These are phyloP conservation scores for Pezicula rhizophila DNA, from an alignment of 2,329 filamentous ascomycete species.

Conservation along the genomic window DNA sequence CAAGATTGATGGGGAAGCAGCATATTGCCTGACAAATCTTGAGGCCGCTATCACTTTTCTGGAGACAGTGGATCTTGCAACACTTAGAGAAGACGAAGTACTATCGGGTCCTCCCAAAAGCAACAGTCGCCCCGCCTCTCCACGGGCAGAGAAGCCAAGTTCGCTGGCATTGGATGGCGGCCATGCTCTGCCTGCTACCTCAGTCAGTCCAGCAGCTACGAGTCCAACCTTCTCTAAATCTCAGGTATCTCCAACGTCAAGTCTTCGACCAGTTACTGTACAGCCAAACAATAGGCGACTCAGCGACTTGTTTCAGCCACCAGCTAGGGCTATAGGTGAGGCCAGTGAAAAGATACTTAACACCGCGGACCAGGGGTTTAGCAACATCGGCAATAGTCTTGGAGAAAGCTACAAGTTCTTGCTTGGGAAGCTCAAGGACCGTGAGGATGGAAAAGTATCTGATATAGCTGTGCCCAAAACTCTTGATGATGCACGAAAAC, in stretches of 20 bases:
- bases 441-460: constrained; percentile 43
- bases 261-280: constrained; percentile 22
- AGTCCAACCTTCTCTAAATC: constrained; percentile 30
- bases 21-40: constrained; percentile 92
- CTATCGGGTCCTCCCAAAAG: constrained; percentile 61
- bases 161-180: constrained; percentile 23
- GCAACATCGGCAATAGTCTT: constrained; percentile 84
- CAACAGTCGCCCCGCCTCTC: constrained; percentile 40
- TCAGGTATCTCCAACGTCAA: constrained; percentile 17
- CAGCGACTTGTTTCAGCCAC: constrained; percentile 80
- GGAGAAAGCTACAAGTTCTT: constrained; percentile 93
- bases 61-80: constrained; percentile 90
- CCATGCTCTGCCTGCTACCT: constrained; percentile 13
- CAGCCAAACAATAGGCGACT: constrained; percentile 65
- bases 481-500: constrained; percentile 82
- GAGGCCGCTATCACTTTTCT: constrained; percentile 93
- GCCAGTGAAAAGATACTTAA: constrained; percentile 80
- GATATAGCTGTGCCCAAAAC: constrained; percentile 72
- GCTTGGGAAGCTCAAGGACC: constrained; percentile 78
- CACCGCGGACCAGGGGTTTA: constrained; percentile 85
- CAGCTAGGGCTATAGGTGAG: constrained; percentile 72
- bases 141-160: constrained; percentile 28
- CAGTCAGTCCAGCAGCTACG: constrained; percentile 15
- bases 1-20: constrained; percentile 87
- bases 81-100: constrained; percentile 72